Conservation (phyloP, 495 filamentous ascomycete genomes). For the Aspergillus sclerotiicarbonarius region DNA sequence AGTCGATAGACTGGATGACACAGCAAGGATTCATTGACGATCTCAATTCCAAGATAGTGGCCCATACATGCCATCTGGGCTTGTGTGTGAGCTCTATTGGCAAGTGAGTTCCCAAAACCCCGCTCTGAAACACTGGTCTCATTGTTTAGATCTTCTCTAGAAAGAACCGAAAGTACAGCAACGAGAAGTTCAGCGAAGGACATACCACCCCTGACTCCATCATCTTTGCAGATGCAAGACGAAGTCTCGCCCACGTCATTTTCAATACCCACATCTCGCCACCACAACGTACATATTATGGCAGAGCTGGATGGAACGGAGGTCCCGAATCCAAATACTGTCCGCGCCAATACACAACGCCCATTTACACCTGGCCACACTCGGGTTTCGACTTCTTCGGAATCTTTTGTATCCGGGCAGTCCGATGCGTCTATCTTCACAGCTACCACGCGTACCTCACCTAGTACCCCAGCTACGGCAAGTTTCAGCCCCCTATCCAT, state of each 20-base stretch:
- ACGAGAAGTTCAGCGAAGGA: constrained; percentile 27
- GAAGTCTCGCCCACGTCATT: not conserved
- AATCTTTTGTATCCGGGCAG: constrained; percentile 17
- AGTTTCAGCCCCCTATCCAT: not conserved
- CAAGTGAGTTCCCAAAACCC: constrained; percentile 25
- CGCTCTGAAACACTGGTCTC: not conserved
- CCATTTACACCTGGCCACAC: not conserved
- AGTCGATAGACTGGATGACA: constrained; percentile 34
- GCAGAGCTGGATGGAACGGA: constrained; percentile 6
- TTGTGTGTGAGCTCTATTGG: constrained; percentile 38
- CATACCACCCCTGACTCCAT: constrained; percentile 6
- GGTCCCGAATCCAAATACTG: not conserved
- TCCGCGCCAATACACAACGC: not conserved
- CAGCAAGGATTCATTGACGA: constrained; percentile 34
- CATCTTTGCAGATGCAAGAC: not conserved
- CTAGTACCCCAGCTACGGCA: constrained; percentile 6
- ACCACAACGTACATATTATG: not conserved
- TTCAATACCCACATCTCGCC: not conserved
- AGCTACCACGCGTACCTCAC: constrained; percentile 7
- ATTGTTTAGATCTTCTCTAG: constrained; percentile 26
- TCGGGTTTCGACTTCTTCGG: constrained; percentile 20
- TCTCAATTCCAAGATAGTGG: constrained; percentile 36
- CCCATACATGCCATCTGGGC: constrained; percentile 34
- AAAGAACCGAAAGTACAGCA: constrained; percentile 28
- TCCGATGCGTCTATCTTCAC: constrained; percentile 20